Evolutionary conservation across 1,284 basidiomycete species (phyloP).

Genomic region (Microbotryomycetes sp.): DNA sequence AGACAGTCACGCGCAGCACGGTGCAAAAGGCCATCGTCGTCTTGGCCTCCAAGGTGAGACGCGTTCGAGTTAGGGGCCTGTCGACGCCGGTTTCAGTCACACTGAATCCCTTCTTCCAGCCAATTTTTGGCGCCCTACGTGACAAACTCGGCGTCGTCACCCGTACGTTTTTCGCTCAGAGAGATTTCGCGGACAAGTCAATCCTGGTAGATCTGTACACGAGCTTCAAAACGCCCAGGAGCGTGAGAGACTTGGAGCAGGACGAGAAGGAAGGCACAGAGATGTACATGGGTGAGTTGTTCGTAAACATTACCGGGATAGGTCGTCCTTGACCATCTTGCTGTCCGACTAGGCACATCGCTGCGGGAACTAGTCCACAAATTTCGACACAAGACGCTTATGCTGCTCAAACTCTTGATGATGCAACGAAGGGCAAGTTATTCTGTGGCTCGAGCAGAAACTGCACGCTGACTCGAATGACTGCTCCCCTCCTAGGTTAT

Average conservation of each 20-base stretch:
- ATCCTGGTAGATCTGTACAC: constrained; percentile 74
- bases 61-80: no score
- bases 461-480: constrained; percentile 1
- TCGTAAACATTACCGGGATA: no score
- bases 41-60: constrained; percentile 51
- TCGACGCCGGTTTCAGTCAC: no score
- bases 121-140: constrained; percentile 42
- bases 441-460: not conserved
- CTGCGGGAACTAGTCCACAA: constrained; percentile 86
- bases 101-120: no score
- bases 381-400: constrained; percentile 86
- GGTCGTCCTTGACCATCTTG: not conserved
- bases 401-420: constrained; percentile 89
- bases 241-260: constrained; percentile 36
- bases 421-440: constrained; percentile 68
- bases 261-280: constrained; percentile 14
- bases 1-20: constrained; percentile 87
- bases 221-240: constrained; percentile 44
- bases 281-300: constrained; percentile 64
- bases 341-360: constrained; percentile 60
- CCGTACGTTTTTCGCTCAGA: constrained; percentile 77
- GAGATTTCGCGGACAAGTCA: constrained; percentile 73
- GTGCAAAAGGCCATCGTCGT: constrained; percentile 98
- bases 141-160: constrained; percentile 97
- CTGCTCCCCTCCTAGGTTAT: constrained; percentile 85